phyloP scores from a whole-genome alignment of 192 early-diverging fungal genomes.

The Obelidium mucronatum region DNA sequence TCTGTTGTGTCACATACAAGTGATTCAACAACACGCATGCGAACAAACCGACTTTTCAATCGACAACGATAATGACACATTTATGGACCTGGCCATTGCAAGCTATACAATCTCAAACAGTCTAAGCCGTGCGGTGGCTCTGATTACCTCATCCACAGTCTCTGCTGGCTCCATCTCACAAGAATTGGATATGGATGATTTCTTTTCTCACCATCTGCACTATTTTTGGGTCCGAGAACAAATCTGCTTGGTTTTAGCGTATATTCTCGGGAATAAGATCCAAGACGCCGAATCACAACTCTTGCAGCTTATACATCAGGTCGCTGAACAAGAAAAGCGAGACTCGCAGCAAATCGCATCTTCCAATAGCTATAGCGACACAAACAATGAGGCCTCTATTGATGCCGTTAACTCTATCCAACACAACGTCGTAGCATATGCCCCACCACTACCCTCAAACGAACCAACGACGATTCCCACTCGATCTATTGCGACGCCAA shows the following conservation, averaged over 20 bases:
- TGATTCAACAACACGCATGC: slow-evolving; percentile 4
- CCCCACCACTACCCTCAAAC: too few relatives aligned
- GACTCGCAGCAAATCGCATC: not conserved
- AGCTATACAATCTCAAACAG: not conserved
- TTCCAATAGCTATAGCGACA: too few relatives aligned
- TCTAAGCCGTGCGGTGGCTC: not conserved
- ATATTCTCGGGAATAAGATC: not conserved
- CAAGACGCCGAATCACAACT: not conserved
- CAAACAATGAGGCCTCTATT: too few relatives aligned
- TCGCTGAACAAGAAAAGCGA: not conserved
- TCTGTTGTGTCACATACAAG: slow-evolving; percentile 7
- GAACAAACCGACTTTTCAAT: slow-evolving; percentile 12
- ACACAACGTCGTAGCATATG: too few relatives aligned
- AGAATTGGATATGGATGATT: not conserved
- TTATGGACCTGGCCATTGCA: slow-evolving; percentile 10
- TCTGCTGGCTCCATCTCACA: too few relatives aligned
- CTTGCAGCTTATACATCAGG: not conserved
- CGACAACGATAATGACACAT: not conserved
- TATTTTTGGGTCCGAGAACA: slow-evolving; percentile 21
- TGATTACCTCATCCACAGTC: not conserved
- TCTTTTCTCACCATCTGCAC: not conserved
- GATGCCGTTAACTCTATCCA: too few relatives aligned
- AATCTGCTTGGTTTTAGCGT: not conserved
- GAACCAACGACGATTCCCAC: too few relatives aligned
- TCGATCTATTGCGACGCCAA: too few relatives aligned